Base-by-base conservation (phyloP, 176 grass and related monocot genomes). In the Aegilops umbellulata region DNA sequence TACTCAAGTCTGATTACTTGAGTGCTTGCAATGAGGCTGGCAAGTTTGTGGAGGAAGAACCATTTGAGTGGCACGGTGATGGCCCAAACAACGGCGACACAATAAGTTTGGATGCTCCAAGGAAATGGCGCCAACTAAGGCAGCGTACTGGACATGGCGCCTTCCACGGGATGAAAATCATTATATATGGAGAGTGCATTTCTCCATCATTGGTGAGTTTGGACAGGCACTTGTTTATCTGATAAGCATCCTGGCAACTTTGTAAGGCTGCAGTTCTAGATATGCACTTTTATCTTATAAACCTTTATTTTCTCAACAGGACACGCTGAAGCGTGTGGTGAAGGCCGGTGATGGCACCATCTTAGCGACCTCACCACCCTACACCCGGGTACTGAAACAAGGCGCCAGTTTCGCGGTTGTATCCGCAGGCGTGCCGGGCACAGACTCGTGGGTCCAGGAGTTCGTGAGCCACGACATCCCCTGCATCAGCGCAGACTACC, bases 101-200 rank as follows among this genome's bases (percentile, higher is more conserved):
- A 4, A 95, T 98, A 61, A 94, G 88, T 66, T 86, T 98, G 81
- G 93, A 94, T 81, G 91, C 93, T 87, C 90, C 96, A n/a, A 81
- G 88, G 70, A 95, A 94, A 83, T 98, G 96, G 93, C 96, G 93
- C 9, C 90, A 84, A n/a, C 63, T 94, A 82, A 92, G 85, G 74
- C 83, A 94, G 29, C 65, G 76, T 64, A 98, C 91, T 70, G 91
- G 96, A 32, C 91, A 94, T 79, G 91, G 96, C 8, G 91, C 96
- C 39, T 94, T 98, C 77, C 89, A 91, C 76, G 84, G 88, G 69
- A 89, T 98, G 93, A 84, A 84, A 36, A 83, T 98, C 65, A 22
- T 98, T 22, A 86, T 95, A 90, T 98, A 95, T 64, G 96, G 95
- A 90, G 88, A 98, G 65, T 95, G 96, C 88, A 95, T 98, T 73